Percentiles rank a stretch among this genome's conserved stretches.
phyloP scores from a whole-genome alignment of 1,284 basidiomycete genomes.

The Marasmius sp. region DNA sequence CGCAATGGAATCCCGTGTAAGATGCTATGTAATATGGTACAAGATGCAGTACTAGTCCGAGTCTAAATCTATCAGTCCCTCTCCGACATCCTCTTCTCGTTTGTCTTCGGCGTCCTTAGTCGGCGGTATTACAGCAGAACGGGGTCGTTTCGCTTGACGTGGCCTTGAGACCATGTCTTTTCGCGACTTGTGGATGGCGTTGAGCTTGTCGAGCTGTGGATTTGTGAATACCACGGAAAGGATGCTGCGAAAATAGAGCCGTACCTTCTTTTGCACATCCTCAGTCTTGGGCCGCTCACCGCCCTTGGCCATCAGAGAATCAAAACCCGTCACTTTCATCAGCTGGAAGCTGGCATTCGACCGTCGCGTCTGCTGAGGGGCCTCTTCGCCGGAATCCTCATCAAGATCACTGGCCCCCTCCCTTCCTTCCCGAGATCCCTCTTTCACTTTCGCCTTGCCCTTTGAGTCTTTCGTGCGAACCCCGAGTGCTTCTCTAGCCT shows the following conservation, averaged over 20 bases:
- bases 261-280: constrained; percentile 57
- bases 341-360: constrained; percentile 25
- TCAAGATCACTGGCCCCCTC: constrained; percentile 9
- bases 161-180: constrained; percentile 54
- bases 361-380: constrained; percentile 5
- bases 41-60: neutral
- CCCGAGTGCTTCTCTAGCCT: constrained; percentile 47
- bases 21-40: too few species aligned
- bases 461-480: constrained; percentile 26
- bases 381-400: constrained; percentile 12
- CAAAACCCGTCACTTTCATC: constrained; percentile 72
- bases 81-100: neutral
- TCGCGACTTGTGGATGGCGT: constrained; percentile 44
- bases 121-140: constrained; percentile 47
- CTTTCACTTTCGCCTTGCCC: constrained; percentile 27
- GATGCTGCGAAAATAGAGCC: constrained; percentile 2
- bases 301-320: constrained; percentile 50
- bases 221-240: neutral
- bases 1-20: too few species aligned
- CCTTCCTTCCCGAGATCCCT: constrained; percentile 16
- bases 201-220: constrained; percentile 50
- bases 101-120: neutral
- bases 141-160: constrained; percentile 52
- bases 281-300: constrained; percentile 22
- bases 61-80: constrained; percentile 15